Conservation (phyloP, 140 eudicot species). For the Anethum foeniculum region DNA sequence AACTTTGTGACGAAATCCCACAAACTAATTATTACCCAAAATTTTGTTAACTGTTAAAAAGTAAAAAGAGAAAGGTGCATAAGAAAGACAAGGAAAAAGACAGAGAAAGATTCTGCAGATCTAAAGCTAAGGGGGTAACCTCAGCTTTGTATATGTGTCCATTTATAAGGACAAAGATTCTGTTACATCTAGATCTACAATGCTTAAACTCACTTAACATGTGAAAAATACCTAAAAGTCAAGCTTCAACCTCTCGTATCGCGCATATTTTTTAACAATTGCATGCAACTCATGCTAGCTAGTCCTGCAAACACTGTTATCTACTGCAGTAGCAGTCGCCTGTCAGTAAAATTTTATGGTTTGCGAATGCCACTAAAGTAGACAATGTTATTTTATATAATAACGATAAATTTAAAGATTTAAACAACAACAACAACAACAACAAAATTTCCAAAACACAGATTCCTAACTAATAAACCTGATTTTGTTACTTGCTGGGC, state of each 20-base stretch:
- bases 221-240: not conserved
- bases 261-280: not conserved
- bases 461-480: no score
- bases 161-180: not conserved
- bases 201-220: constrained; percentile 1
- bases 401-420: no score
- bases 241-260: not conserved
- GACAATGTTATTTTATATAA: not conserved
- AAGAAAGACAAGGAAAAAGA: not conserved
- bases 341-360: not conserved
- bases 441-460: no score
- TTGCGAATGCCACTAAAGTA: not conserved
- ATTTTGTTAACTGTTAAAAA: not conserved
- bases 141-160: not conserved
- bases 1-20: no score
- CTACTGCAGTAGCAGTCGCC: not conserved
- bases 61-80: not conserved
- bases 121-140: not conserved
- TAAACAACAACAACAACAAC: no score
- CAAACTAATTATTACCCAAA: no score
- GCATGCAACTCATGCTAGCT: constrained; percentile 2
- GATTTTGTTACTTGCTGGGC: no score
- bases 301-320: not conserved
- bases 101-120: constrained; percentile 7
- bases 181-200: not conserved